Conservation (phyloP, 257 asterid genomes). For the Ocimum tenuiflorum region DNA sequence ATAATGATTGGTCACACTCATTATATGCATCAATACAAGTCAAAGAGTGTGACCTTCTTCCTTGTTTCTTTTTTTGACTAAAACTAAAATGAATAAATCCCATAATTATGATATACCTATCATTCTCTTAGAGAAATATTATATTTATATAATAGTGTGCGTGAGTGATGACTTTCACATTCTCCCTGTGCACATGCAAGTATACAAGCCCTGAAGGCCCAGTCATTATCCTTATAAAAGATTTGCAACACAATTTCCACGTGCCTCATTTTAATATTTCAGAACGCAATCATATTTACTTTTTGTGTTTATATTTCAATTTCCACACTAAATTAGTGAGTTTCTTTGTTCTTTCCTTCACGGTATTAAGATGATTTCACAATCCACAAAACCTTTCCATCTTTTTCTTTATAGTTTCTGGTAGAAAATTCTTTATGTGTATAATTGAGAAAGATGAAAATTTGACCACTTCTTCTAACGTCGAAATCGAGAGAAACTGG, state of each 20-base stretch:
- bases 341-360: not conserved
- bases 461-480: too few relatives aligned
- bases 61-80: not conserved
- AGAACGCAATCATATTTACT: not conserved
- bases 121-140: too few relatives aligned
- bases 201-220: slow-evolving; percentile 8
- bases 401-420: too few relatives aligned
- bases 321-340: not conserved
- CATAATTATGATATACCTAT: not conserved
- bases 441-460: too few relatives aligned
- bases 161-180: not conserved
- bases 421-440: too few relatives aligned
- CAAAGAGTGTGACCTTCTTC: slow-evolving; percentile 11
- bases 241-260: slow-evolving; percentile 19
- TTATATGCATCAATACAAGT: slow-evolving; percentile 17
- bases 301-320: not conserved
- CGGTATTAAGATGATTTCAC: too few relatives aligned
- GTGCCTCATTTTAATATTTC: slow-evolving; percentile 10
- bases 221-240: slow-evolving; percentile 17
- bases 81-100: not conserved
- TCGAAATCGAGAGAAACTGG: too few relatives aligned
- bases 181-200: slow-evolving; percentile 27
- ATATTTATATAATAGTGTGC: not conserved
- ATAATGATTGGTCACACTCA: slow-evolving; percentile 35
- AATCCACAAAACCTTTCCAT: too few relatives aligned